A percentile compares a stretch with the other conserved stretches of the same genome.
These are phyloP conservation scores for Schizosaccharomyces cryophilus DNA, from an alignment of 805 yeast species.

Conservation along the genomic window DNA sequence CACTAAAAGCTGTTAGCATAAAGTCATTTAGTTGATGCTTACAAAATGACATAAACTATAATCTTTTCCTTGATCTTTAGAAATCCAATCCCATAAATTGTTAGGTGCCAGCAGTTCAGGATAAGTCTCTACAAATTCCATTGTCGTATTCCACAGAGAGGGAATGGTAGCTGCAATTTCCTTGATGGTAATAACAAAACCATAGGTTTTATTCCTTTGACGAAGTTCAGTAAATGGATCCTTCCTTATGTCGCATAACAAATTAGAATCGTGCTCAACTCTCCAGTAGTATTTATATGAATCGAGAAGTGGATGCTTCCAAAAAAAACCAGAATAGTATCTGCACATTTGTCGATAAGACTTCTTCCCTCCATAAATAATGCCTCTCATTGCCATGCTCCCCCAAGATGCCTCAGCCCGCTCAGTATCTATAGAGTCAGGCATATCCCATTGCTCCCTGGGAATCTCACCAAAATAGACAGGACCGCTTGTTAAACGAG, in stretches of 20 bases:
- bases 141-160: conserved; percentile 34
- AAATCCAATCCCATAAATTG: conserved; percentile 46
- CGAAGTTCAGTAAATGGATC: conserved; percentile 28
- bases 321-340: conserved; percentile 74
- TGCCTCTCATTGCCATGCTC: conserved; percentile 11
- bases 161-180: conserved; percentile 37
- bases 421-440: conserved; percentile 53
- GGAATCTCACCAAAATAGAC: conserved; percentile 55
- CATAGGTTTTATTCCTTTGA: conserved; percentile 31
- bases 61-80: conserved; percentile 39
- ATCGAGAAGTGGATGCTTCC: conserved; percentile 44
- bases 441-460: conserved; percentile 70
- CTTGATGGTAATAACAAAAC: conserved; percentile 39
- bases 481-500: conserved; percentile 47
- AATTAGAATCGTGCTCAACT: conserved; percentile 66
- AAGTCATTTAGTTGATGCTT: not conserved
- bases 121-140: conserved; percentile 20
- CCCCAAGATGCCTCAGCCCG: conserved; percentile 9
- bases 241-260: conserved; percentile 44
- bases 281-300: conserved; percentile 88
- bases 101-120: conserved; percentile 31
- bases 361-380: conserved; percentile 41
- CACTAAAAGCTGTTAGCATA: conserved; percentile 16
- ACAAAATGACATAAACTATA: conserved; percentile 50
- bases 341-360: conserved; percentile 83